Percentiles rank a stretch among this genome's conserved stretches.
phyloP scores from a whole-genome alignment of 441 rosid species.

The Populus tomentosa region DNA sequence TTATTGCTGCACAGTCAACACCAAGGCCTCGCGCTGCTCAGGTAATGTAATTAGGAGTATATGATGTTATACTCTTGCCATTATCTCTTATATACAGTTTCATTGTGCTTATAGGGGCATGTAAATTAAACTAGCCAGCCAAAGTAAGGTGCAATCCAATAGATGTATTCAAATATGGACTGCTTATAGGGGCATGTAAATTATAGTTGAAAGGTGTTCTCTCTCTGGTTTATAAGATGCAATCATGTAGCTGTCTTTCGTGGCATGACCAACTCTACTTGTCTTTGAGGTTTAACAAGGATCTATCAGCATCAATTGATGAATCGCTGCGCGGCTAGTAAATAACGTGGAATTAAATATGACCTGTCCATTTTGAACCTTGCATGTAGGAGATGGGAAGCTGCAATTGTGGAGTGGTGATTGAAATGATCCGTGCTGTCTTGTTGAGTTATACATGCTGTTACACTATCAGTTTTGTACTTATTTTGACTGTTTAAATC shows the following conservation, averaged over 20 bases:
- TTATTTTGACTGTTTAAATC: not conserved
- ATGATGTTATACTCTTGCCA: not conserved
- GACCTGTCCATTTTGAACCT: not conserved
- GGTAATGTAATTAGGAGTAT: conserved; percentile 31
- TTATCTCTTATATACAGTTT: not conserved
- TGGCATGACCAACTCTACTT: not conserved
- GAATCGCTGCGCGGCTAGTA: not conserved
- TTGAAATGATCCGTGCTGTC: not conserved
- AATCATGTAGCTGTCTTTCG: not conserved
- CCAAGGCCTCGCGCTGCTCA: conserved; percentile 50
- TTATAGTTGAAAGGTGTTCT: not conserved
- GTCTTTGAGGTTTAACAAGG: not conserved
- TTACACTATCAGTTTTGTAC: not conserved
- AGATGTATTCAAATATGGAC: not conserved
- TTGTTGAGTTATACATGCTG: not conserved
- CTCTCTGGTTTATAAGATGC: not conserved
- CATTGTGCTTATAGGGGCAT: not conserved
- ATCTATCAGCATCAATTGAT: not conserved
- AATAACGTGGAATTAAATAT: not conserved
- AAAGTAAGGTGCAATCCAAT: not conserved
- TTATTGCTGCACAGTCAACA: conserved; percentile 68
- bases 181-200: too few species aligned
- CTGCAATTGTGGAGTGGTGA: not conserved
- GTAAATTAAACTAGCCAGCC: not conserved
- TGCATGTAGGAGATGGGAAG: not conserved